A percentile compares a stretch with the other conserved stretches of the same genome.
Evolutionary conservation across 768 basidiomycete species (phyloP).

Genomic region (Kwoniella shandongensis): DNA sequence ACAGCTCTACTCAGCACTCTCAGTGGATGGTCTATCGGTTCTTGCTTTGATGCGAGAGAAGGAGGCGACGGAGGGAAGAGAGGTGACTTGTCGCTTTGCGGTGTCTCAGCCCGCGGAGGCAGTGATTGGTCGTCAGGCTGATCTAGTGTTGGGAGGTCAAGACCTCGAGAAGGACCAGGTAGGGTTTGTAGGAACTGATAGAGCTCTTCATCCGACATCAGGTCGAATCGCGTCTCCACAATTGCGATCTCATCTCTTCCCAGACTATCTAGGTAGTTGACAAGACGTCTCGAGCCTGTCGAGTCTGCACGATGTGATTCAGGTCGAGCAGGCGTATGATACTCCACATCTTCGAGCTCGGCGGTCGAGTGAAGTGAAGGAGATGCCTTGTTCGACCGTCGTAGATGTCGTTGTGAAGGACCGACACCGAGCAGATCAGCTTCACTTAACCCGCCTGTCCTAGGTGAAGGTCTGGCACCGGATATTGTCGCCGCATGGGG

Average conservation of each 20-base stretch:
- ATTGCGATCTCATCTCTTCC: slow-evolving; percentile 33
- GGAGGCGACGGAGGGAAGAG: slow-evolving; percentile 45
- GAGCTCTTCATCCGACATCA: slow-evolving; percentile 37
- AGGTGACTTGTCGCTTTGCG: slow-evolving; percentile 16
- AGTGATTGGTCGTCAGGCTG: not conserved
- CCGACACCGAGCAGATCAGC: slow-evolving; percentile 27
- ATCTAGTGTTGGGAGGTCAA: too few species aligned
- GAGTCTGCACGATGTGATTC: slow-evolving; percentile 9
- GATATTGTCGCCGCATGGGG: slow-evolving; percentile 19
- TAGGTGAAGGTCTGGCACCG: not conserved
- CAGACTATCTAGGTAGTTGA: slow-evolving; percentile 21
- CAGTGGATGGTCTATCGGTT: slow-evolving; percentile 35
- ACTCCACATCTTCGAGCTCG: slow-evolving; percentile 5
- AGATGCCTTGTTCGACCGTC: slow-evolving; percentile 9
- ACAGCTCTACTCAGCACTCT: slow-evolving; percentile 33
- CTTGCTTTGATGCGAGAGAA: not conserved
- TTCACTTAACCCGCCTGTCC: slow-evolving; percentile 8
- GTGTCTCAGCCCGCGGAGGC: not conserved
- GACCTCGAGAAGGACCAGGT: not conserved
- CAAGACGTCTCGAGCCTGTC: not conserved
- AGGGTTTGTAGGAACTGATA: slow-evolving; percentile 1
- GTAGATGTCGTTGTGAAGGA: not conserved
- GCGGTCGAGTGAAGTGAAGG: slow-evolving; percentile 1
- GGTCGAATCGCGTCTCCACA: slow-evolving; percentile 32
- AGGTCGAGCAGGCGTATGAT: not conserved